phyloP scores from a whole-genome alignment of 164 flowering plant species.

The Warburgia ugandensis region DNA sequence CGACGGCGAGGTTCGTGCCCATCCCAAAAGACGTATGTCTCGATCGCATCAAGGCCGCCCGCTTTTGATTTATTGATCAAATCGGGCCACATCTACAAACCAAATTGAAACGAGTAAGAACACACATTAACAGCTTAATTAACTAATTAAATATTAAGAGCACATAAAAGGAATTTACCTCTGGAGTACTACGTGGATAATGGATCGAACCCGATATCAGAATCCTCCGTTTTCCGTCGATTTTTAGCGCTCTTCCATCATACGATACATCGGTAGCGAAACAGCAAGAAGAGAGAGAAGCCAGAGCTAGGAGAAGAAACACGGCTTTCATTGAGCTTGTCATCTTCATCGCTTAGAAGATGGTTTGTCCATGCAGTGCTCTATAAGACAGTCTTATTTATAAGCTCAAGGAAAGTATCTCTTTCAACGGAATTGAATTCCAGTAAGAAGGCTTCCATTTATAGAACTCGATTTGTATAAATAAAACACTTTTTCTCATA shows the following conservation, averaged over 20 bases:
- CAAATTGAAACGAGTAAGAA: not conserved
- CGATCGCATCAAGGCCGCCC: constrained; percentile 75
- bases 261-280: constrained; percentile 5
- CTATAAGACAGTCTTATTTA: too few species aligned
- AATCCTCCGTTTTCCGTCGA: constrained; percentile 5
- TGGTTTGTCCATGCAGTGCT: too few species aligned
- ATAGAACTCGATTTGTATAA: too few species aligned
- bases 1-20: constrained; percentile 15
- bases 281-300: too few species aligned
- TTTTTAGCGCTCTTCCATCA: constrained; percentile 10
- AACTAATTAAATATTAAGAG: not conserved
- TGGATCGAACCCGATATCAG: constrained; percentile 2
- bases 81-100: constrained; percentile 19
- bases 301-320: too few species aligned
- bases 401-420: too few species aligned
- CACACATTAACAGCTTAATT: not conserved
- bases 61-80: constrained; percentile 68
- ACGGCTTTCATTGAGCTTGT: too few species aligned
- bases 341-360: too few species aligned
- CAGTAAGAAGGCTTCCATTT: too few species aligned
- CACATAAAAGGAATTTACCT: too few species aligned
- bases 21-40: constrained; percentile 73
- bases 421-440: too few species aligned
- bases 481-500: too few species aligned
- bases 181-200: constrained; percentile 3